A percentile compares a stretch with the other conserved stretches of the same genome.
Evolutionary conservation across 768 basidiomycete genomes (phyloP).

Genomic region (Mycena venus): DNA sequence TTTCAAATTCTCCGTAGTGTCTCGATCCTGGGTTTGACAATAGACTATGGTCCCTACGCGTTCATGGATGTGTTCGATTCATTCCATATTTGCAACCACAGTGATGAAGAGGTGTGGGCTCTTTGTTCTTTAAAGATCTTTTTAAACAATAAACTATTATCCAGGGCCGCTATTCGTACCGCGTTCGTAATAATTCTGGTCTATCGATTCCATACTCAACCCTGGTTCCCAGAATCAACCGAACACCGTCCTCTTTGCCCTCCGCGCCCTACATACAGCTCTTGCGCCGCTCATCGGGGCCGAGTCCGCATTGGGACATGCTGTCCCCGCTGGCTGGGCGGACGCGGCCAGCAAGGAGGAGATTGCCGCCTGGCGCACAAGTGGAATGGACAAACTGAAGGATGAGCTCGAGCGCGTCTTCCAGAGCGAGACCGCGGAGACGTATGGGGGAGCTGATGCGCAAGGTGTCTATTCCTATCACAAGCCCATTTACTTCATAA

Average conservation of each 20-base stretch:
- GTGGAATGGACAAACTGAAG: conserved; percentile 64
- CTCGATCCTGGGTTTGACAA: conserved; percentile 81
- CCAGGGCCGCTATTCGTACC: conserved; percentile 86
- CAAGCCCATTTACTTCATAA: background rate
- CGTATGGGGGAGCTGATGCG: conserved; percentile 81
- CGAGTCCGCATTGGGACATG: conserved; percentile 71
- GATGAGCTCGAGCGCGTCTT: conserved; percentile 74
- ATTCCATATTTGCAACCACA: conserved; percentile 92
- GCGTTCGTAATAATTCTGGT: conserved; percentile 38
- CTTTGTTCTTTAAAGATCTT: too few species aligned
- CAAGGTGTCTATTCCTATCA: conserved; percentile 58
- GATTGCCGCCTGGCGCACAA: conserved; percentile 71
- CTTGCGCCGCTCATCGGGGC: conserved; percentile 90
- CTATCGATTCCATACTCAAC: background rate
- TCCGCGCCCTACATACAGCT: conserved; percentile 81
- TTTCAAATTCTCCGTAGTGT: conserved; percentile 57
- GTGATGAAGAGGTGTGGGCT: conserved; percentile 81
- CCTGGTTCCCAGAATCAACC: conserved; percentile 69
- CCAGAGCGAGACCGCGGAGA: conserved; percentile 68
- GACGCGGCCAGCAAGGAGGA: conserved; percentile 63
- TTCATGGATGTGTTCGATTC: conserved; percentile 96
- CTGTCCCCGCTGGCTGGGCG: conserved; percentile 75
- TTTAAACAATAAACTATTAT: too few species aligned
- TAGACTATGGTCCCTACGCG: conserved; percentile 90
- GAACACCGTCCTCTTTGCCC: conserved; percentile 84